Conservation (phyloP, 2,329 filamentous ascomycete species). For the Sporothrix pallida region DNA sequence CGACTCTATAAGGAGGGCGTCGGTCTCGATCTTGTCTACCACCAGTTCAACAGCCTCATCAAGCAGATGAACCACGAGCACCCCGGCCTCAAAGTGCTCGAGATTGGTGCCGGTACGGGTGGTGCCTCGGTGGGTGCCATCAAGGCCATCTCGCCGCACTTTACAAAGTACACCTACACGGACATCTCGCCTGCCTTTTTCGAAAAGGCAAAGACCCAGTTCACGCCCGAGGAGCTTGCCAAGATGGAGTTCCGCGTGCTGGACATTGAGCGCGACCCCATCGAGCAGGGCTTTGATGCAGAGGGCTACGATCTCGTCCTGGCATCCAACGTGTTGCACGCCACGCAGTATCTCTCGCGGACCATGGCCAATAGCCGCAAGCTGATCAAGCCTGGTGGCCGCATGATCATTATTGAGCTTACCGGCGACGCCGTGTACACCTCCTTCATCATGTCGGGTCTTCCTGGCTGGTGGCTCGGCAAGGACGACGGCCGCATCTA, state of each 20-base stretch:
- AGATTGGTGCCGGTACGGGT: constrained; percentile 46
- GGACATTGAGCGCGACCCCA: constrained; percentile 45
- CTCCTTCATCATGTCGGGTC: constrained; percentile 33
- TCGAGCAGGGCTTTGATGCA: constrained; percentile 45
- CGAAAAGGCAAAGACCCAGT: constrained; percentile 42
- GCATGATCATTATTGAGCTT: constrained; percentile 43
- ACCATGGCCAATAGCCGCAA: constrained; percentile 45
- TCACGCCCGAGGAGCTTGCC: constrained; percentile 38
- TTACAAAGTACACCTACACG: constrained; percentile 38
- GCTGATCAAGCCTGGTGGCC: constrained; percentile 49
- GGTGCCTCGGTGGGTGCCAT: constrained; percentile 40
- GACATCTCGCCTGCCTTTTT: constrained; percentile 43
- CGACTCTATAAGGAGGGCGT: constrained; percentile 44
- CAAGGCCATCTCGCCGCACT: constrained; percentile 36
- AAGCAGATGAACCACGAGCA: constrained; percentile 38
- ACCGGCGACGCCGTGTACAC: constrained; percentile 33
- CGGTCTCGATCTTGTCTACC: constrained; percentile 37
- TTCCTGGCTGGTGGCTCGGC: constrained; percentile 39
- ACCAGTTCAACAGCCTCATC: constrained; percentile 39
- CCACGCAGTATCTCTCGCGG: constrained; percentile 43
- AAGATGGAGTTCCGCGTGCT: constrained; percentile 44
- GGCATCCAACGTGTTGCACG: constrained; percentile 49
- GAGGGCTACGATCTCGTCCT: constrained; percentile 48
- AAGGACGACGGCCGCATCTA: constrained; percentile 33
- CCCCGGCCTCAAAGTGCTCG: constrained; percentile 45